Conservation (phyloP, 2,329 filamentous ascomycete genomes). For the Colletotrichum viniferum region DNA sequence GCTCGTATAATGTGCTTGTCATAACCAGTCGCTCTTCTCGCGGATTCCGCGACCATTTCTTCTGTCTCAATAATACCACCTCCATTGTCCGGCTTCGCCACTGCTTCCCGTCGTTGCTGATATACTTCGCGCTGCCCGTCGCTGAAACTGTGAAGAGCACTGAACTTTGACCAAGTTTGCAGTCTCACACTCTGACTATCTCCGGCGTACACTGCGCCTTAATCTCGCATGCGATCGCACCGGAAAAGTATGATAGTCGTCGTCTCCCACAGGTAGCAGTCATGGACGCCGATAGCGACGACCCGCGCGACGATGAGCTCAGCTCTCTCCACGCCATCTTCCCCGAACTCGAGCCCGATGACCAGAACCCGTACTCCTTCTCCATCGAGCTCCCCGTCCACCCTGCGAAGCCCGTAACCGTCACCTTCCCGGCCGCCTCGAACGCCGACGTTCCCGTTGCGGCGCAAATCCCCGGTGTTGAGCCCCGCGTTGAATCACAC, state of each 20-base stretch:
- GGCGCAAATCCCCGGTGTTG: conserved; percentile 9
- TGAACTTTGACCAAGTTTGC: neutral
- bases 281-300: conserved; percentile 47
- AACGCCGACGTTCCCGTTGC: conserved; percentile 15
- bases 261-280: conserved; percentile 18
- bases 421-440: conserved; percentile 58
- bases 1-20: neutral
- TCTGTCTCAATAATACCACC: neutral
- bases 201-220: neutral
- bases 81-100: neutral
- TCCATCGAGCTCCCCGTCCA: conserved; percentile 63
- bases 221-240: neutral
- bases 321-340: conserved; percentile 68
- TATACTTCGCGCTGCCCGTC: neutral
- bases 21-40: conserved; percentile 18
- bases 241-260: conserved; percentile 11
- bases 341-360: conserved; percentile 61
- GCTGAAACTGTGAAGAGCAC: neutral
- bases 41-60: conserved; percentile 14
- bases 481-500: conserved; percentile 45
- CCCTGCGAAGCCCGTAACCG: conserved; percentile 57
- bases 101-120: neutral
- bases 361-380: conserved; percentile 51
- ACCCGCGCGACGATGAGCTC: conserved; percentile 63
- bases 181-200: neutral